These are phyloP conservation scores for Primulina eburnea DNA, from an alignment of 257 asterid species.

Conservation along the genomic window DNA sequence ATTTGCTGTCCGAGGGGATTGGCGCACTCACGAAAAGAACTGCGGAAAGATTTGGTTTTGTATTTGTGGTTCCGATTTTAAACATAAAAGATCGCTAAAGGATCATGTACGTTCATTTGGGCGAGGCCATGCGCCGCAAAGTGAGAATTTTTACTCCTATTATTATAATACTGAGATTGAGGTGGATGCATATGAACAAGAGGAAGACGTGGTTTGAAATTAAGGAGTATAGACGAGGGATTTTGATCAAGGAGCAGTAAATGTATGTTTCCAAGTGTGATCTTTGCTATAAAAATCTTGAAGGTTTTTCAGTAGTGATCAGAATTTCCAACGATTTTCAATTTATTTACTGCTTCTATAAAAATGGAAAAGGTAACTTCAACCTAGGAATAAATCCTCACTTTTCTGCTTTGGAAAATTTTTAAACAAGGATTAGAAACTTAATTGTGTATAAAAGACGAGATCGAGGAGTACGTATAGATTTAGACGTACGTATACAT, in stretches of 20 bases:
- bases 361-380: too few species aligned
- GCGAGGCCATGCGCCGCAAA: conserved; percentile 69
- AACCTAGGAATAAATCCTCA: too few species aligned
- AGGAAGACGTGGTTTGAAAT: conserved; percentile 12
- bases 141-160: conserved; percentile 40
- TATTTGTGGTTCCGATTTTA: conserved; percentile 84
- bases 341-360: background rate
- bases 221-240: background rate
- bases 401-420: too few species aligned
- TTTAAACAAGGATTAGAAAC: too few species aligned
- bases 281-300: too few species aligned
- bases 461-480: too few species aligned
- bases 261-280: background rate
- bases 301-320: background rate
- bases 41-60: conserved; percentile 87
- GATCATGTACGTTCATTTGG: conserved; percentile 90
- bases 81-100: conserved; percentile 88
- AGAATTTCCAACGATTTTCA: too few species aligned
- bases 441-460: too few species aligned
- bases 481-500: too few species aligned
- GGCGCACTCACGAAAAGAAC: conserved; percentile 94
- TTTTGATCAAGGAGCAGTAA: background rate
- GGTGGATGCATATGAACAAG: conserved; percentile 23
- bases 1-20: conserved; percentile 90
- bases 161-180: background rate